Base-by-base conservation (phyloP, 2,329 filamentous ascomycete species). In the Tympanopsis confertula region DNA sequence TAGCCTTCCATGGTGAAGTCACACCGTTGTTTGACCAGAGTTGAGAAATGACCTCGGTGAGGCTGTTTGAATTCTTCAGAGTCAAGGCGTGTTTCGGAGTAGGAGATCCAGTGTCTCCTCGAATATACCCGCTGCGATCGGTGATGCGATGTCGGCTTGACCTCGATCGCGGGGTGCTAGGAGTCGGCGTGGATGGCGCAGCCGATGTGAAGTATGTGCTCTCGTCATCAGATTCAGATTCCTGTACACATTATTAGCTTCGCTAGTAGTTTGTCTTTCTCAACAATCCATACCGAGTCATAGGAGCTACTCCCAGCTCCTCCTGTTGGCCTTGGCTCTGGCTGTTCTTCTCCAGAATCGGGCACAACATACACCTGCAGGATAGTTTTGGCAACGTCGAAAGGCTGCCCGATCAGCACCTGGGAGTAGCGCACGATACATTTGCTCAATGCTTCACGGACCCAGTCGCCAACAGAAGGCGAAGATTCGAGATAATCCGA, bases 321-420 rank as follows among this genome's bases (percentile, higher is more conserved):
- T n/a, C n/a, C n/a, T n/a, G n/a, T n/a, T 33, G 2, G 37, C 38
- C n/a, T 17, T 20, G 15, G 7, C n/a, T 26, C n/a, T 10, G 22
- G n/a, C 22, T n/a, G 7, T 15, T 18, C 30, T 36, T 37, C 35
- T 40, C 45, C 7, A 7, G 30, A 17, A 18, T 33, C 30, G 30
- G 30, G 30, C 15, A 33, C 30, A 10, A 33, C 30, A 33, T 33
- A 33, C 30, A 15, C 15, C 53, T 82, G 78, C 42, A 82, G 54
- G 39, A 82, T 66, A n/a, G 69, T 78, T 60, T 82, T 82, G 37
- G 78, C 74, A 35, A 82, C 77, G 51, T 82, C 78, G 48, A 82
- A 81, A 18, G 78, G 78, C 54, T 82, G 78, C 30, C 74, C 73
- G 20, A 79, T 63, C 46, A 81, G 54, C 19, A 79, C 68, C 39